Evolutionary conservation across 1,139 yeast genomes (phyloP).

Genomic region (Candida smagusa): DNA sequence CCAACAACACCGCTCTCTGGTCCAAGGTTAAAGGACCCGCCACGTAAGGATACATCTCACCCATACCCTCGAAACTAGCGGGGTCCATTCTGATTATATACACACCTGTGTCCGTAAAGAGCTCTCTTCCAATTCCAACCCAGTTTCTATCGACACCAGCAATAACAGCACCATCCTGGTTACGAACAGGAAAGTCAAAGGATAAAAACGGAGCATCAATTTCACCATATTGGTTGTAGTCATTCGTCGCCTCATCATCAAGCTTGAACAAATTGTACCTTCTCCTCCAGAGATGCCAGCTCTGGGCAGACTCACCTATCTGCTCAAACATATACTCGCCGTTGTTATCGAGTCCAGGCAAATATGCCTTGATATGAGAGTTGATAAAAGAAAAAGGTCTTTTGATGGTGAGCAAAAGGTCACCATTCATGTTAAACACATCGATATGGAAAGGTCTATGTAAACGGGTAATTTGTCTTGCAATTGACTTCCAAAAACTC

Average conservation of each 20-base stretch:
- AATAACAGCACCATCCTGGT: constrained; percentile 55
- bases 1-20: constrained; percentile 81
- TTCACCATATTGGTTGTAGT: constrained; percentile 70
- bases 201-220: constrained; percentile 86
- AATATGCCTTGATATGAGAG: constrained; percentile 72
- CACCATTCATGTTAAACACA: constrained; percentile 70
- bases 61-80: constrained; percentile 50
- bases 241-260: constrained; percentile 43
- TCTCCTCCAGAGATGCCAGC: constrained; percentile 94
- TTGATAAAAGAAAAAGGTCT: constrained; percentile 88
- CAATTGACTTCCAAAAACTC: constrained; percentile 63
- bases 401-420: constrained; percentile 62
- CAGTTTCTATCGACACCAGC: constrained; percentile 88
- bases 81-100: constrained; percentile 85
- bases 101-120: constrained; percentile 92
- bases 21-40: constrained; percentile 60
- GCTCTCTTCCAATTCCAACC: constrained; percentile 91
- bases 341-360: constrained; percentile 50
- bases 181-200: constrained; percentile 76
- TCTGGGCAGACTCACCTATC: constrained; percentile 84
- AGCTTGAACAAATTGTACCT: constrained; percentile 71
- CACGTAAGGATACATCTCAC: constrained; percentile 36
- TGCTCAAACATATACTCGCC: constrained; percentile 43
- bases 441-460: constrained; percentile 88
- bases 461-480: constrained; percentile 76